Base-by-base conservation (phyloP, 805 yeast genomes). In the Barnettozyma pratensis region DNA sequence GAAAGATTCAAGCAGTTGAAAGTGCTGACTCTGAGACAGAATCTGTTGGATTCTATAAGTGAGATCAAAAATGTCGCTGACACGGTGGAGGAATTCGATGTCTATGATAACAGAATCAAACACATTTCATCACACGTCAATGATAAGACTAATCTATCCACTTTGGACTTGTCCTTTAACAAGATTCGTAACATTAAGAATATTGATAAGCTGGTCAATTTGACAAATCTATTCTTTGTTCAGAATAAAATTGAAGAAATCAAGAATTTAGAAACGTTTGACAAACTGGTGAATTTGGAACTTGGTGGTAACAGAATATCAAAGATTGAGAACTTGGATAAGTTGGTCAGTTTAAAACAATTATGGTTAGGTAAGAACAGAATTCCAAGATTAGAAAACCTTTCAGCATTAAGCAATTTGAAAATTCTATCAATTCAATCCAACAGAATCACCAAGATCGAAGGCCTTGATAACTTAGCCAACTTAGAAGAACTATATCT, bases 301-400 rank as follows among this genome's bases (percentile, higher is more conserved):
- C 73, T 94, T 38, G 99, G 98, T 10, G 99, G 97, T 27, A 94
- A 94, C 66, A 74, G 80, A 49, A 76, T 89, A 41, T 74, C 78
- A 40, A 65, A 59, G 38, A 80, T 86, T 41, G 85, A 81, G 53
- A 79, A 80, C 38, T 62, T 91, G 56, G 73, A 75, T 25, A 65
- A 68, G 0, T 70, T 92, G 50, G 69, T 67, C 0, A 77, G 74
- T 44, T 68, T 94, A 40, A 78, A 80, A 54, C 86, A 91, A 62
- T 70, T 94, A 41, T 94, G 98, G 99, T 72, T 94, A 39, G 99
- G 98, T 41, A 89, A 90, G 61, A 94, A 94, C 66, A 76, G 77
- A 53, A 87, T 94, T 47, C 57, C 76, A 2, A 76, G 69, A 59
- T 66, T 94, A 37, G 76, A 86, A 55, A 85, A 86, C 61, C 69